These are phyloP conservation scores for Aegilops umbellulata DNA, from an alignment of 176 grass and related monocot genomes.

Conservation along the genomic window DNA sequence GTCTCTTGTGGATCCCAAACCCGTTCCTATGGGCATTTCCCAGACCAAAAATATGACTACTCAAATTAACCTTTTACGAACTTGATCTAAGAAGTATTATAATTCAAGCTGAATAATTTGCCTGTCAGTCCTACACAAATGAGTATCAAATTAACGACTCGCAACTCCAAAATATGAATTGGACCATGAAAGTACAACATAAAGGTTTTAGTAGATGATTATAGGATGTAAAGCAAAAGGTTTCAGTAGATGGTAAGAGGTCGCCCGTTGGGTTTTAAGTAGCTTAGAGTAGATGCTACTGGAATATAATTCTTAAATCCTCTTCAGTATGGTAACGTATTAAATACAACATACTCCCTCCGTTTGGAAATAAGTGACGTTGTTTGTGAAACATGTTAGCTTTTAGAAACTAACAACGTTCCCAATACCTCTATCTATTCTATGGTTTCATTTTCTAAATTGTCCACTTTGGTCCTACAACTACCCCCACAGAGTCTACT, in stretches of 20 bases:
- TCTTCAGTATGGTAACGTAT: background rate
- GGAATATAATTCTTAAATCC: background rate
- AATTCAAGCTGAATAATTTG: constrained; percentile 17
- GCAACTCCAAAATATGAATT: background rate
- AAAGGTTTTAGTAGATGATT: background rate
- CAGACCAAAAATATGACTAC: constrained; percentile 4
- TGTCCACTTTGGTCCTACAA: background rate
- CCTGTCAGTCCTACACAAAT: background rate
- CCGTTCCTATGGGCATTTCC: background rate
- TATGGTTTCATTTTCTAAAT: background rate
- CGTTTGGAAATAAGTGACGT: no score
- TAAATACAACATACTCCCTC: background rate
- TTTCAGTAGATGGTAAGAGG: background rate
- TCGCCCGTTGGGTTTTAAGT: background rate
- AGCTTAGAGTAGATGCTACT: background rate
- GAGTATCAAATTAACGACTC: background rate
- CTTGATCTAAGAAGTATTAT: background rate
- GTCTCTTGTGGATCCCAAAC: background rate
- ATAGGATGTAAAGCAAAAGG: background rate
- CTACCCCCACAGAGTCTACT: background rate
- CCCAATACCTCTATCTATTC: background rate
- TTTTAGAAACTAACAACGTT: background rate
- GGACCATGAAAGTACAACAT: background rate
- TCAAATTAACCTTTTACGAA: background rate
- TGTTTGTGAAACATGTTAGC: background rate